Evolutionary conservation across 1,139 yeast genomes (phyloP).

Genomic region (Magnusiomyces sp.): DNA sequence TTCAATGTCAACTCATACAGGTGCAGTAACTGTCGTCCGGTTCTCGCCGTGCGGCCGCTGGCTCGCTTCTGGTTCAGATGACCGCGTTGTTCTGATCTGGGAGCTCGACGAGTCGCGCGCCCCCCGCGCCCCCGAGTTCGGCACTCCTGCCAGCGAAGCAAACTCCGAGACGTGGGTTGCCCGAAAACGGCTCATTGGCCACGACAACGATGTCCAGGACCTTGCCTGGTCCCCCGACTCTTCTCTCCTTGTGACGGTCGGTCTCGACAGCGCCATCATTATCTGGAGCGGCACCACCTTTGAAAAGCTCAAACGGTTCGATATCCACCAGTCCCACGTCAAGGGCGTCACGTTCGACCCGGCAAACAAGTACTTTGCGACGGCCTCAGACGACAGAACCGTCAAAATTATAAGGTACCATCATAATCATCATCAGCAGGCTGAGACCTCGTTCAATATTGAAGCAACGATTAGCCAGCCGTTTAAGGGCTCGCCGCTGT

Average conservation of each 20-base stretch:
- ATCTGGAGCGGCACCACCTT: conserved; percentile 93
- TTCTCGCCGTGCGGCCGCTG: conserved; percentile 89
- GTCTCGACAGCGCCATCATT: conserved; percentile 82
- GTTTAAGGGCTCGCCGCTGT: conserved; percentile 78
- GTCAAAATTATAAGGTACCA: conserved; percentile 81
- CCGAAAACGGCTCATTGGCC: conserved; percentile 83
- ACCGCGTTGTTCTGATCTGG: conserved; percentile 85
- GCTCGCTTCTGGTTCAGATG: conserved; percentile 92
- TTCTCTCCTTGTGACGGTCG: conserved; percentile 81
- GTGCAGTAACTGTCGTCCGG: conserved; percentile 88
- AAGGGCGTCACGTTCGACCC: conserved; percentile 97
- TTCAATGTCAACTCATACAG: conserved; percentile 39
- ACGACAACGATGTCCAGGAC: conserved; percentile 94
- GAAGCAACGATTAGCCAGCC: conserved; percentile 81
- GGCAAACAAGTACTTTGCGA: conserved; percentile 93
- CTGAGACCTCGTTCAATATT: conserved; percentile 75
- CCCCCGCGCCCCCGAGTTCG: conserved; percentile 15
- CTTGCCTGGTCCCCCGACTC: conserved; percentile 98
- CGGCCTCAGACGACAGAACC: conserved; percentile 92
- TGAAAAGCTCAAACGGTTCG: conserved; percentile 80
- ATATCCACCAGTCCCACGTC: conserved; percentile 90
- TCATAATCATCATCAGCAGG: conserved; percentile 44
- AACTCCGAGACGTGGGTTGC: conserved; percentile 93
- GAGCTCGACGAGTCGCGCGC: conserved; percentile 56
- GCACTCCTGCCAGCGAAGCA: not conserved